Evolutionary conservation across 2,329 filamentous ascomycete species (phyloP), one percentile per base, ranked within the genome.

Genomic region (Colletotrichum sp.): DNA sequence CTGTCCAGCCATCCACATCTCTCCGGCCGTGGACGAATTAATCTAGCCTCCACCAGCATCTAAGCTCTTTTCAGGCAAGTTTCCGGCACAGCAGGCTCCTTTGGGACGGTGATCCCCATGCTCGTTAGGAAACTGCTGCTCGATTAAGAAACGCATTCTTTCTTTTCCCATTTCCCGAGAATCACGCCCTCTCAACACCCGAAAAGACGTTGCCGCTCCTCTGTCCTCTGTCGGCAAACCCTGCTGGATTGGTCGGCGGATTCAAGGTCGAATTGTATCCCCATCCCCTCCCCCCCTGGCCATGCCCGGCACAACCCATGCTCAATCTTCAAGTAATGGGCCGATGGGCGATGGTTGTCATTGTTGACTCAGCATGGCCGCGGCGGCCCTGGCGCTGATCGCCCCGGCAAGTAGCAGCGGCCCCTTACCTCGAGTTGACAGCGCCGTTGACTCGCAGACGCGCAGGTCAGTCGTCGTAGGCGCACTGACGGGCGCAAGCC

Each of bases 81-180:
- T 74, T 80, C 80, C 85, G 85, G 84, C 81, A 79, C 79, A 80
- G 80, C 78, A 84, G 80, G 77, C 81, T 81, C 83, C 81, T 82
- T 83, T 83, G 76, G 79, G 81, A 82, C 78, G 79, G 82, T 80
- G 82, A 84, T 84, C 83, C 80, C 79, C 79, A 80, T 78, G 81
- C 80, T 81, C 82, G 80, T 81, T 78, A 77, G 80, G 77, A 79
- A 78, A 78, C 79, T 77, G 73, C 81, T 81, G 80, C 83, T 83
- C 80, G 80, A 85, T 85, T 81, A 82, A 83, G 82, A 79, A 84
- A 81, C 64, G 77, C 76, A 72, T 76, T 65, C 71, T 79, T 65
- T 74, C 77, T 72, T 77, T 67, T 70, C 72, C 79, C 60, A 71
- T 71, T 13, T 65, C 68, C 48, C 68, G 60, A 71, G 27, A 52